Conservation (phyloP, 2,329 filamentous ascomycete species). For the Hymenoscyphus fraxineus region DNA sequence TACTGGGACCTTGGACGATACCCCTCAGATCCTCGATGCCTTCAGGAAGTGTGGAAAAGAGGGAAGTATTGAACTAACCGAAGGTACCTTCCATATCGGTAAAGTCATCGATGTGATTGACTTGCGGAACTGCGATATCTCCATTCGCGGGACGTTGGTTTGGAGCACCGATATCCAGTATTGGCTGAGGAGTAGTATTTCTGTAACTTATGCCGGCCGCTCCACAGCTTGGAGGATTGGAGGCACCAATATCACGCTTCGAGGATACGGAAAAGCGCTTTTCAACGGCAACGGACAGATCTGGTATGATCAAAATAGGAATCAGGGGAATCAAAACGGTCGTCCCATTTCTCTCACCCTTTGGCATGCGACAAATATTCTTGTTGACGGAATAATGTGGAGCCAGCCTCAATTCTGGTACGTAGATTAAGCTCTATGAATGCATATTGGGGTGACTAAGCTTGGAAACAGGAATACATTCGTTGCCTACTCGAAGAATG, state of each 20-base stretch:
- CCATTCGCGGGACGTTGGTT: slow-evolving; percentile 52
- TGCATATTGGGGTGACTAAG: neutral
- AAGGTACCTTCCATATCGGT: slow-evolving; percentile 46
- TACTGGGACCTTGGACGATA: slow-evolving; percentile 33
- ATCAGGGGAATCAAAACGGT: slow-evolving; percentile 41
- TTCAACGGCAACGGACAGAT: slow-evolving; percentile 46
- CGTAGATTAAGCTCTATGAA: neutral
- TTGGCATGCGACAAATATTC: slow-evolving; percentile 44
- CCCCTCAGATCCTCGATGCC: slow-evolving; percentile 40
- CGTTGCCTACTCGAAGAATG: slow-evolving; percentile 19
- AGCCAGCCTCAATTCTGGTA: slow-evolving; percentile 20
- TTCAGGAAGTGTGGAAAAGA: slow-evolving; percentile 40
- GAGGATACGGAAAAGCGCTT: slow-evolving; percentile 50
- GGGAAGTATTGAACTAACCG: slow-evolving; percentile 39
- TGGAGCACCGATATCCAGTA: slow-evolving; percentile 65
- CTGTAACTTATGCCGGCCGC: slow-evolving; percentile 59
- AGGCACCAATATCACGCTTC: slow-evolving; percentile 61
- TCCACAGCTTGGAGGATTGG: slow-evolving; percentile 63
- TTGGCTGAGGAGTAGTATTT: slow-evolving; percentile 60
- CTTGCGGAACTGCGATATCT: slow-evolving; percentile 58
- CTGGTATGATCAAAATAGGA: slow-evolving; percentile 39
- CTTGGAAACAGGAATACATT: slow-evolving; percentile 16
- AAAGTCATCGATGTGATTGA: slow-evolving; percentile 56
- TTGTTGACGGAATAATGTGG: slow-evolving; percentile 39
- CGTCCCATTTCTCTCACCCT: slow-evolving; percentile 44